phyloP scores from a whole-genome alignment of 2,329 filamentous ascomycete genomes.

The Xylariomycetidae sp. region DNA sequence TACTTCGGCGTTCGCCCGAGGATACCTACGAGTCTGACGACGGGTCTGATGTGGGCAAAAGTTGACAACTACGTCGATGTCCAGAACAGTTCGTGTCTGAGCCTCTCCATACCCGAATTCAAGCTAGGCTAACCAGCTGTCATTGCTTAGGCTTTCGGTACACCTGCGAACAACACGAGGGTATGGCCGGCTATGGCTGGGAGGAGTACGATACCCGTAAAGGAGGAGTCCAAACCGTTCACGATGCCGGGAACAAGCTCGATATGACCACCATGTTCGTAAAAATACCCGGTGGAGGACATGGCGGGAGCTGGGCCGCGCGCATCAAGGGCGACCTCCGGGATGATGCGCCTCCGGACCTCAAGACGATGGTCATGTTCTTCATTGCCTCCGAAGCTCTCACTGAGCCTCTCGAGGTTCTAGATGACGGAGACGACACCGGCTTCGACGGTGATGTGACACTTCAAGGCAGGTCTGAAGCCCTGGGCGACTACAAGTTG shows the following conservation, averaged over 20 bases:
- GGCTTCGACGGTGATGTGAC: slow-evolving; percentile 57
- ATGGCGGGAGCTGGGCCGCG: slow-evolving; percentile 89
- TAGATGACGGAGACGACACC: slow-evolving; percentile 38
- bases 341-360: slow-evolving; percentile 57
- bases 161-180: slow-evolving; percentile 92
- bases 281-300: slow-evolving; percentile 77
- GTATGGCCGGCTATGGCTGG: slow-evolving; percentile 95
- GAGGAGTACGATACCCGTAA: slow-evolving; percentile 89
- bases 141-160: slow-evolving; percentile 66
- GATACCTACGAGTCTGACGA: slow-evolving; percentile 72
- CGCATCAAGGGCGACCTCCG: slow-evolving; percentile 77
- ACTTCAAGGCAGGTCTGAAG: slow-evolving; percentile 62
- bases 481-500: slow-evolving; percentile 75
- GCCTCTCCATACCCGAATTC: too few species aligned
- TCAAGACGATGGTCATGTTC: slow-evolving; percentile 75
- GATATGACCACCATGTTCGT: slow-evolving; percentile 92
- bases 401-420: slow-evolving; percentile 56
- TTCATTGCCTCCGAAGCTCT: slow-evolving; percentile 76
- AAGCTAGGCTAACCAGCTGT: too few species aligned
- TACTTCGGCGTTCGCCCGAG: slow-evolving; percentile 89
- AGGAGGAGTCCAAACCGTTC: slow-evolving; percentile 84
- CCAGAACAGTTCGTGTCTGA: slow-evolving; percentile 74
- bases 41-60: slow-evolving; percentile 82
- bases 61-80: slow-evolving; percentile 72
- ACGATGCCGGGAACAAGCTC: slow-evolving; percentile 80